Percentiles rank a stretch among this genome's conserved stretches.
Conservation (phyloP, 2,329 filamentous ascomycete species). For the Talaromyces sp. region DNA sequence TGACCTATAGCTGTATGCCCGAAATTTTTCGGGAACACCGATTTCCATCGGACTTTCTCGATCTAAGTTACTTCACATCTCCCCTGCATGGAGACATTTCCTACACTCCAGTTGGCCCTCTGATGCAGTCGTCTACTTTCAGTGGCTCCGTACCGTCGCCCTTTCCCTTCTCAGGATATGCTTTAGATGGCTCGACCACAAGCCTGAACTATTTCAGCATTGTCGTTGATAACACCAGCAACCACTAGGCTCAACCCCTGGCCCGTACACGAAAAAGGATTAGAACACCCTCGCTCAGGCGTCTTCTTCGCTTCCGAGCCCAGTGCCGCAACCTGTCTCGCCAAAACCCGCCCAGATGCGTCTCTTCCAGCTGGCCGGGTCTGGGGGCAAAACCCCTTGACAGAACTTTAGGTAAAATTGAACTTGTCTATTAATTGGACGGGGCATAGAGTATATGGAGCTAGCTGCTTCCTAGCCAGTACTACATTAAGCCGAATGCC, state of each 20-base stretch:
- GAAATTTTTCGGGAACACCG: too few species aligned
- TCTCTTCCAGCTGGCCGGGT: constrained; percentile 58
- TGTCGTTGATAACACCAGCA: constrained; percentile 54
- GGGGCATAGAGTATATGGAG: too few species aligned
- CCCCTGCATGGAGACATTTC: constrained; percentile 19
- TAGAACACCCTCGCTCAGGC: constrained; percentile 68
- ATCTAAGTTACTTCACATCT: too few species aligned
- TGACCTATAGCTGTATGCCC: too few species aligned
- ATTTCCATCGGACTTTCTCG: too few species aligned
- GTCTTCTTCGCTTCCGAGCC: constrained; percentile 59
- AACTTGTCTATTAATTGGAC: too few species aligned
- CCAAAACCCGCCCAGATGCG: constrained; percentile 5
- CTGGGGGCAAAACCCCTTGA: too few species aligned
- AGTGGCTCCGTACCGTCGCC: constrained; percentile 53
- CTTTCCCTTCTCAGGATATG: constrained; percentile 42
- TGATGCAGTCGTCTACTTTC: constrained; percentile 49
- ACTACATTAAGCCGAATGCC: too few species aligned
- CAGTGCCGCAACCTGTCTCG: constrained; percentile 16
- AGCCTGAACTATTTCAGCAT: constrained; percentile 89
- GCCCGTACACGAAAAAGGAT: constrained; percentile 60
- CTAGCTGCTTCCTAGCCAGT: too few species aligned
- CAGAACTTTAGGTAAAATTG: too few species aligned
- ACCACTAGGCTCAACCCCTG: constrained; percentile 57
- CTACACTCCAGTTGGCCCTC: constrained; percentile 46
- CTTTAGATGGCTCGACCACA: constrained; percentile 39